Conservation (phyloP, 1,139 yeast genomes). For the Suhomyces choctaworum region DNA sequence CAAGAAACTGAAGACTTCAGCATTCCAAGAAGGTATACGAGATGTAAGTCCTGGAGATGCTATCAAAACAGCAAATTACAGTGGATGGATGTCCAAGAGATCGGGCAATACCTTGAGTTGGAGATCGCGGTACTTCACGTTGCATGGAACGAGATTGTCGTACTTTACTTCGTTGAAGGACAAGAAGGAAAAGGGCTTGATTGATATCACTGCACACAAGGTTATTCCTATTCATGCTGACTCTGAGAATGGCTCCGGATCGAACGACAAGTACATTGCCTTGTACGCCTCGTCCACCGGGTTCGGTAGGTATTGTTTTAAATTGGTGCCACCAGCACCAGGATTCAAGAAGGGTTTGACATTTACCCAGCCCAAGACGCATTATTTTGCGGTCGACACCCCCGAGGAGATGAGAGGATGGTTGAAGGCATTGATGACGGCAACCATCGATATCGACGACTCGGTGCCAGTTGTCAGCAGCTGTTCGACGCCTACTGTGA, state of each 20-base stretch:
- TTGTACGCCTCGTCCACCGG: conserved; percentile 92
- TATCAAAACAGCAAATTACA: conserved; percentile 67
- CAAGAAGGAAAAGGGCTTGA: conserved; percentile 82
- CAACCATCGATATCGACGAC: conserved; percentile 95
- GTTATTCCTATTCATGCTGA: conserved; percentile 62
- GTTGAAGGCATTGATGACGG: conserved; percentile 94
- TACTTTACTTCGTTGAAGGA: conserved; percentile 83
- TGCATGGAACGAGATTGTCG: conserved; percentile 90
- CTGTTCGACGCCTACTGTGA: conserved; percentile 91
- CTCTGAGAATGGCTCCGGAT: conserved; percentile 59
- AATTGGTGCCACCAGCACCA: conserved; percentile 95
- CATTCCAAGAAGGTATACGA: conserved; percentile 90
- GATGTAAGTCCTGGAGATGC: conserved; percentile 76
- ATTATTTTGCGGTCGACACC: conserved; percentile 92
- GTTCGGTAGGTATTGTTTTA: conserved; percentile 88
- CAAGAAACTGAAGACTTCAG: conserved; percentile 74
- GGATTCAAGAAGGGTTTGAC: conserved; percentile 94
- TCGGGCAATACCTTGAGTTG: conserved; percentile 84
- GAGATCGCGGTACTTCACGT: conserved; percentile 85
- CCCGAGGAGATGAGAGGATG: conserved; percentile 91
- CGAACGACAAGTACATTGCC: conserved; percentile 75
- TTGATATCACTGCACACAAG: conserved; percentile 92
- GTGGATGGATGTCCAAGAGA: conserved; percentile 96
- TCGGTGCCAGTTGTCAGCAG: conserved; percentile 92
- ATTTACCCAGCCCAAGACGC: conserved; percentile 94